These are phyloP conservation scores for Aspergillus tamarii DNA, from an alignment of 2,329 filamentous ascomycete genomes.

Conservation along the genomic window DNA sequence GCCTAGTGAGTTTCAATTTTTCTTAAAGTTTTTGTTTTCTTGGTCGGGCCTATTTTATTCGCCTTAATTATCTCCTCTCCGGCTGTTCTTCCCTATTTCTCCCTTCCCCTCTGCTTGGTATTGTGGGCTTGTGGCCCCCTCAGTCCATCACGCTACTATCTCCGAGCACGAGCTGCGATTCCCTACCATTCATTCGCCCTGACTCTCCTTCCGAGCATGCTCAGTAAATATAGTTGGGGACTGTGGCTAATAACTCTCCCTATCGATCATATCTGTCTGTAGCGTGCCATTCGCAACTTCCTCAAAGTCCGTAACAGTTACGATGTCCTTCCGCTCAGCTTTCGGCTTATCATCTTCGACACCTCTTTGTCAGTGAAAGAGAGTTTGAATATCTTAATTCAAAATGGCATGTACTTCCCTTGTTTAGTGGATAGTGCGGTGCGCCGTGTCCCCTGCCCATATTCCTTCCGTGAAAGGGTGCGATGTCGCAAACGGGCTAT, in stretches of 20 bases:
- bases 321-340: constrained; percentile 94
- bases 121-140: background rate
- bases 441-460: background rate
- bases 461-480: background rate
- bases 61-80: constrained; percentile 3
- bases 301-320: constrained; percentile 96
- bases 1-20: constrained; percentile 45
- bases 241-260: constrained; percentile 32
- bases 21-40: constrained; percentile 11
- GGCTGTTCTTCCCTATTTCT: constrained; percentile 1
- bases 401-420: constrained; percentile 72
- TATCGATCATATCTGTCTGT: constrained; percentile 25
- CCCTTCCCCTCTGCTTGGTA: background rate
- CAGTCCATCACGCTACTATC: background rate
- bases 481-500: background rate
- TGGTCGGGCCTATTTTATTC: constrained; percentile 6
- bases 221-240: constrained; percentile 17
- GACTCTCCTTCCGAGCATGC: background rate
- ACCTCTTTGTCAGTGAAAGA: constrained; percentile 95
- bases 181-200: background rate
- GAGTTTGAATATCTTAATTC: constrained; percentile 90
- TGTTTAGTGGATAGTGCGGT: background rate
- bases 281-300: constrained; percentile 93
- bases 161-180: background rate
- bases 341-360: constrained; percentile 93